Base-by-base conservation (phyloP, 1,284 basidiomycete species). In the Kalmanozyma brasiliensis region DNA sequence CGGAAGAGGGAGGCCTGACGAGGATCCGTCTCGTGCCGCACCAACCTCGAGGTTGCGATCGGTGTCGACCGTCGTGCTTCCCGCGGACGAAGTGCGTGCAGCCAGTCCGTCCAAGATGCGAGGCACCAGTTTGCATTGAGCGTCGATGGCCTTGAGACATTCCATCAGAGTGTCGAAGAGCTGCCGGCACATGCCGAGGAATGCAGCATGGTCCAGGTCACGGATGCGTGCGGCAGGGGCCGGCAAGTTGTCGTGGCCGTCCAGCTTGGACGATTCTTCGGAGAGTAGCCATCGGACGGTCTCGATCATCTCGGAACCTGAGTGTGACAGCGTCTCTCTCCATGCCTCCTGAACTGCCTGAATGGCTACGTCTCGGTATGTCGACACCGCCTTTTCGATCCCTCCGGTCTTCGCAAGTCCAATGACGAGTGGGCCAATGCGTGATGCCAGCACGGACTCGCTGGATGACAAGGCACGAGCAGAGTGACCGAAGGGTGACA, bases 341-440 rank as follows among this genome's bases (percentile, higher is more conserved):
- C 71, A 59, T 6, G 88, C 85, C 14, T 86, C 86, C 59, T 87
- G 85, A 20, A 94, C 85, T 56, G 91, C 88, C 10, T 83, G 84
- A 56, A 93, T 84, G 10, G 90, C 90, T 1, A 88, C 87, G 41
- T 91, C 89, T 67, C 90, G 85, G 91, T 93, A 98, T 13, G 89
- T 87, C 2, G 86, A 74, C 14, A 89, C 85, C 0, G 90, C 87
- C 45, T 89, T 88, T 34, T 89, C 89, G 34, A 92, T 82, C 6
- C 89, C 89, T 26, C 87, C 88, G 2, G 92, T 93, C 58, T 90
- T 86, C 16, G 89, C 83, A 34, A 98, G 85, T 1, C 91, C 91
- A 26, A 88, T 85, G 22, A 96, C 82, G 46, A 94, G 82, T 0
- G 92, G 91, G 17, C 86, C 85, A 42, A 93, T 76, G 40, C 87